phyloP scores from a whole-genome alignment of 1,284 basidiomycete genomes.

The Takashimella koratensis region DNA sequence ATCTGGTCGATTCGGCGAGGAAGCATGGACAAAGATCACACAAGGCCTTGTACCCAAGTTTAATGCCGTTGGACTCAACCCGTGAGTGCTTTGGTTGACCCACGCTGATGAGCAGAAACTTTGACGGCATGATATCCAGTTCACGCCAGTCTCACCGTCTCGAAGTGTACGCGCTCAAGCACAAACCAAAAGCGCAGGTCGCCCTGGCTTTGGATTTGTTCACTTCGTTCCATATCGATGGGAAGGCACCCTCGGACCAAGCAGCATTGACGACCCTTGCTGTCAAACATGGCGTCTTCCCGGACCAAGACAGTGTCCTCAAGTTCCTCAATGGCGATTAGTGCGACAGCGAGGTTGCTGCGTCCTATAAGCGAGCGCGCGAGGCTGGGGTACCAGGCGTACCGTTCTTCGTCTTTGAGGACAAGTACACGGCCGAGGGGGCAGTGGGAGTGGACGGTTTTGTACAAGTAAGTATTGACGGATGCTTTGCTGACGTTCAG shows the following conservation, averaged over 20 bases:
- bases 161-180: slow-evolving; percentile 28
- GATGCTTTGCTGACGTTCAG: background rate
- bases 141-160: slow-evolving; percentile 50
- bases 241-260: slow-evolving; percentile 42
- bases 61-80: slow-evolving; percentile 41
- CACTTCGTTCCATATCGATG: slow-evolving; percentile 47
- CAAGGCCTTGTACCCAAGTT: slow-evolving; percentile 37
- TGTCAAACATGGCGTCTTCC: slow-evolving; percentile 45
- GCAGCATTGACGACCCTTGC: slow-evolving; percentile 40
- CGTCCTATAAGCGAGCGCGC: slow-evolving; percentile 35
- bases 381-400: slow-evolving; percentile 49
- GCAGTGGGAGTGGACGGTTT: slow-evolving; percentile 54
- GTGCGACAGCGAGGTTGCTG: slow-evolving; percentile 38
- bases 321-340: slow-evolving; percentile 32
- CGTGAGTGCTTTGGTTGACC: slow-evolving; percentile 27
- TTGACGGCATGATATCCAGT: slow-evolving; percentile 39
- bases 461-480: slow-evolving; percentile 49
- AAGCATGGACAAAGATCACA: slow-evolving; percentile 34
- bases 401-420: slow-evolving; percentile 50
- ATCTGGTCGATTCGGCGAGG: slow-evolving; percentile 42
- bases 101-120: slow-evolving; percentile 12
- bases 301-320: slow-evolving; percentile 27
- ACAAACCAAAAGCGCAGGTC: slow-evolving; percentile 42
- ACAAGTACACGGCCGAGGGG: slow-evolving; percentile 46
- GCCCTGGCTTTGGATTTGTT: slow-evolving; percentile 36